Evolutionary conservation across 352 stramenopile species (phyloP), one percentile per base, ranked within the genome.

Genomic region (Hyphochytrium catenoides): DNA sequence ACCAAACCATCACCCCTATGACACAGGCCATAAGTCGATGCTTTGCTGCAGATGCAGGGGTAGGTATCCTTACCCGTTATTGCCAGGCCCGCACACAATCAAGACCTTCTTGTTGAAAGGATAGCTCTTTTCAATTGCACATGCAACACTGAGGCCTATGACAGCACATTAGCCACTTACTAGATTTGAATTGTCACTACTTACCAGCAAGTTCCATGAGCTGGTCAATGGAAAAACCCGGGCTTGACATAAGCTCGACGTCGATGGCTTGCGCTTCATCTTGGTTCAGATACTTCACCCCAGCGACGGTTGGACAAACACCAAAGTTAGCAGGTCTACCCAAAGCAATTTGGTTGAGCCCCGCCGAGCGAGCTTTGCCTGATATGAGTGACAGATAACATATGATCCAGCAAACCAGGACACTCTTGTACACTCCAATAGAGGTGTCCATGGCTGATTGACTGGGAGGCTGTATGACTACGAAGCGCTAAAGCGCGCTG

Each of bases 161-260:
- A n/a, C n/a, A n/a, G n/a, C n/a, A n/a, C n/a, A n/a, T n/a, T n/a
- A n/a, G n/a, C n/a, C n/a, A n/a, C n/a, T n/a, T n/a, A n/a, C n/a
- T n/a, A n/a, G n/a, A n/a, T n/a, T n/a, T n/a, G n/a, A n/a, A n/a
- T n/a, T n/a, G n/a, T n/a, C n/a, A n/a, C n/a, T n/a, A n/a, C n/a
- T n/a, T n/a, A n/a, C n/a, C 92, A 6, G 92, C 91, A 14, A 98
- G 62, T 56, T 99, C 92, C 92, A 99, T 99, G 14, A 99, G 62
- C 58, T 98, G 89, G 40, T 95, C 75, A 35, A 95, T 72, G 16
- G 65, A 86, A 52, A 94, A 95, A 1, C 79, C 79, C 15, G 36
- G 47, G 17, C 43, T 59, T 17, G 54, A 62, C 78, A 94, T 94
- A 30, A 95, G 71, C 42, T 82, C 59, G 36, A 77, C 61, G 37